Base-by-base conservation (phyloP, 2,329 filamentous ascomycete genomes). In the Cladosporium sp. region DNA sequence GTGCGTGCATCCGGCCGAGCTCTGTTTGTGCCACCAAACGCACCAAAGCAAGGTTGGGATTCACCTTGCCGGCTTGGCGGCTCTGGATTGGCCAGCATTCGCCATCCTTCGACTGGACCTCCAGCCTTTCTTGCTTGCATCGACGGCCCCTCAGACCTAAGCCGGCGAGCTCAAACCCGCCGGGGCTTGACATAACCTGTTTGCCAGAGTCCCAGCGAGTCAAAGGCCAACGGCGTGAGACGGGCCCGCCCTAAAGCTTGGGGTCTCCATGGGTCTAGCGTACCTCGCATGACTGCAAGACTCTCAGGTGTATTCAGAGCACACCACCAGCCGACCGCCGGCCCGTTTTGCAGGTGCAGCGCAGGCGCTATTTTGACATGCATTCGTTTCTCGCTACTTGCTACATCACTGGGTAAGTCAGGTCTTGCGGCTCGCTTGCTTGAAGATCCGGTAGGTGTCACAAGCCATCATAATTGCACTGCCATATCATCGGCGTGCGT, bases 111-210 rank as follows among this genome's bases (percentile, higher is more conserved):
- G 8, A 21, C n/a, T 47, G 4, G 41, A 47, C 28, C 49, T 41
- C 55, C 21, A 58, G 21, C 34, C 24, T 15, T 41, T 58, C 34
- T 21, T 44, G 57, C 52, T 38, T 55, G 18, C 51, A 21, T 26
- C 34, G 32, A 32, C 28, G 47, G 44, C 58, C 58, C 58, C 38
- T 41, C 36, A 60, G 28, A 28, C 60, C 61, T 47, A 57, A 52
- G 21, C 51, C 51, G 41, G 61, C 51, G 57, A 64, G 61, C 61
- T 64, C 61, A 64, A 47, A 21, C 28, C 34, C 14, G 51, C 24
- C 47, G 49, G 44, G 61, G 61, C 61, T 64, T 64, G 61, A 51
- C 57, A 64, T 64, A 55, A 12, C 5, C 34, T 7, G 24, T 54
- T 57, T 28, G 36, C 61, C 51, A 64, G n/a, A n/a, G 4, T 44